Percentiles rank a stretch among this genome's conserved stretches.
Conservation (phyloP, 257 asterid genomes). For the Eustoma russellianum region DNA sequence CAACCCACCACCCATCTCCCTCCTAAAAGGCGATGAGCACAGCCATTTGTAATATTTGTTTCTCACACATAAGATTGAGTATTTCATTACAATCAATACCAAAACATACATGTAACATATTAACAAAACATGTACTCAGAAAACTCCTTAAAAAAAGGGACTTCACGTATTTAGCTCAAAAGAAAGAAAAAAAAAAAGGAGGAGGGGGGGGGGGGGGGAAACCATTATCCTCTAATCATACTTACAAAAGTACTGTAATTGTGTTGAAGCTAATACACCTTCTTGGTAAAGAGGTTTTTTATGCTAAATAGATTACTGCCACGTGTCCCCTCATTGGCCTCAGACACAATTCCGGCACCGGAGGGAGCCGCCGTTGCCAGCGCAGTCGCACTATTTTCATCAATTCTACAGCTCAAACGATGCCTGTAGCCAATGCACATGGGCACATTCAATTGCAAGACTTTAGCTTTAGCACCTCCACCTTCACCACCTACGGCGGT, state of each 20-base stretch:
- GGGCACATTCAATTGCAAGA: constrained; percentile 59
- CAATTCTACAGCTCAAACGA: constrained; percentile 54
- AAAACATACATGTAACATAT: no score
- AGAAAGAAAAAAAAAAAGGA: no score
- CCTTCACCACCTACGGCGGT: constrained; percentile 3
- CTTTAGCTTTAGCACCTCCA: constrained; percentile 29
- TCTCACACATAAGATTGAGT: no score
- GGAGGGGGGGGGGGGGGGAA: no score
- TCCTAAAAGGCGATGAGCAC: no score
- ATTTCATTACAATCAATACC: no score
- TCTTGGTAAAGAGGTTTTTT: constrained; percentile 66
- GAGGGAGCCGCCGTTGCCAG: constrained; percentile 13
- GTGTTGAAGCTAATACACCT: constrained; percentile 41
- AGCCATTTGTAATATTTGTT: no score
- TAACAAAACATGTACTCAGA: no score
- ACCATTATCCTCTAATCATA: no score
- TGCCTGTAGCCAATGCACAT: constrained; percentile 76
- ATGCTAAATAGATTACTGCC: constrained; percentile 57
- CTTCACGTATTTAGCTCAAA: no score
- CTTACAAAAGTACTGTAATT: background rate
- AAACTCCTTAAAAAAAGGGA: no score
- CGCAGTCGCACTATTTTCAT: constrained; percentile 19
- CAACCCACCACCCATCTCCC: no score
- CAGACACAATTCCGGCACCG: constrained; percentile 2
- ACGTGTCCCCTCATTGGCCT: constrained; percentile 54